A percentile compares a stretch with the other conserved stretches of the same genome.
phyloP scores from a whole-genome alignment of 805 yeast species.

The Barnettozyma populi region DNA sequence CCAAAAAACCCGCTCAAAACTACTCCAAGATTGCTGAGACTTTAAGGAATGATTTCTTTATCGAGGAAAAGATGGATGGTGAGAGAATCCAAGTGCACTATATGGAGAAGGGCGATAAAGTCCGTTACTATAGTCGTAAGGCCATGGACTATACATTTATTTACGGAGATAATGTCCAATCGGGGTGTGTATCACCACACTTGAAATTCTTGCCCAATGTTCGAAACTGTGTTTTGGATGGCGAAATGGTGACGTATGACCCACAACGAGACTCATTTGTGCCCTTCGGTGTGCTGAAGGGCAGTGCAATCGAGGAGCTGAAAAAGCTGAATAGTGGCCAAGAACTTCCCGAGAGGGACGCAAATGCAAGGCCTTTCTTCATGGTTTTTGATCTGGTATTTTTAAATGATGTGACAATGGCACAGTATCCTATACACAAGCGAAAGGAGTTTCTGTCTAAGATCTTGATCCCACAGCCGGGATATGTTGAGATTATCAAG shows the following conservation, averaged over 20 bases:
- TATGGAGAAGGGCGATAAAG: slow-evolving; percentile 33
- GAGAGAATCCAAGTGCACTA: slow-evolving; percentile 81
- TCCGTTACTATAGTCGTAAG: slow-evolving; percentile 47
- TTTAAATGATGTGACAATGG: slow-evolving; percentile 61
- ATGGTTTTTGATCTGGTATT: slow-evolving; percentile 70
- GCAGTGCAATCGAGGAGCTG: slow-evolving; percentile 55
- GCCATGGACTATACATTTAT: slow-evolving; percentile 68
- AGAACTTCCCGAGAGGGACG: slow-evolving; percentile 28
- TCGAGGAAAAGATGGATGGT: slow-evolving; percentile 94
- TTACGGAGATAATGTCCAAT: slow-evolving; percentile 50
- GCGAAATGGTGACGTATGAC: slow-evolving; percentile 92
- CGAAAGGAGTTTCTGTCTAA: slow-evolving; percentile 48
- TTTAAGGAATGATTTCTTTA: slow-evolving; percentile 46
- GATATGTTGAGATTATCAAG: slow-evolving; percentile 44
- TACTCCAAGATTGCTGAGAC: slow-evolving; percentile 46
- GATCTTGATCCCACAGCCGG: slow-evolving; percentile 36
- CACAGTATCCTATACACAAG: slow-evolving; percentile 44
- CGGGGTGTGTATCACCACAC: slow-evolving; percentile 52
- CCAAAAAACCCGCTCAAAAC: slow-evolving; percentile 47
- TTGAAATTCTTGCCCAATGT: slow-evolving; percentile 35
- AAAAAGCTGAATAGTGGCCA: slow-evolving; percentile 23
- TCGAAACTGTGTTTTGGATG: slow-evolving; percentile 54
- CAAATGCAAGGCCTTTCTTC: slow-evolving; percentile 43
- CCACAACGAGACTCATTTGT: slow-evolving; percentile 46
- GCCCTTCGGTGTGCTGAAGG: slow-evolving; percentile 78